phyloP scores from a whole-genome alignment of 805 yeast genomes.

The Lipomyces kockii region DNA sequence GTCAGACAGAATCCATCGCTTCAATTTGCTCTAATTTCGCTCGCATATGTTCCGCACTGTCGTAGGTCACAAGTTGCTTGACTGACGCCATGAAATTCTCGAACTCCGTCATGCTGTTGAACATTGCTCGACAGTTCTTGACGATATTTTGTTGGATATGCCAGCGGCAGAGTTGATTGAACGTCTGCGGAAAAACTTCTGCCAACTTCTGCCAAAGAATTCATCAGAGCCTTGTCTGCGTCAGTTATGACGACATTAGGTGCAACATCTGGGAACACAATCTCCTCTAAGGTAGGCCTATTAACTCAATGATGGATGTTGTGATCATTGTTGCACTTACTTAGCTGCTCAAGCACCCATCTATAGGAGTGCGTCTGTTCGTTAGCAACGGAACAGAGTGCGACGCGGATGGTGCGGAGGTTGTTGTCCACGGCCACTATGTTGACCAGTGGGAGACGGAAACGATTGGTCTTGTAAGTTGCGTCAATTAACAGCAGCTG shows the following conservation, averaged over 20 bases:
- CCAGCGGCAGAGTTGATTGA: not conserved
- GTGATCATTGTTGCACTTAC: not conserved
- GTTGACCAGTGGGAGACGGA: too few relatives aligned
- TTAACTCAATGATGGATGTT: not conserved
- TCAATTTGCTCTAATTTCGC: not conserved
- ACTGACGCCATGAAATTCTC: not conserved
- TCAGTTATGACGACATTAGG: not conserved
- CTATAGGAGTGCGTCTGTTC: not conserved
- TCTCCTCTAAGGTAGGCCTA: not conserved
- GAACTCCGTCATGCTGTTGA: not conserved
- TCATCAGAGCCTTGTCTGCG: not conserved
- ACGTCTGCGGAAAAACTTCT: not conserved
- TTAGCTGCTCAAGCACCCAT: not conserved
- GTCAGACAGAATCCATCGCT: too few relatives aligned
- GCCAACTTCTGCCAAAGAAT: not conserved
- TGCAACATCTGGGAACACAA: not conserved
- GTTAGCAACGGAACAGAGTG: not conserved
- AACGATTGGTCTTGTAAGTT: too few relatives aligned
- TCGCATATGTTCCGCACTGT: not conserved
- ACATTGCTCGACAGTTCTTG: not conserved
- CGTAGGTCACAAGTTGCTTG: not conserved
- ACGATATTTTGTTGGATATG: not conserved
- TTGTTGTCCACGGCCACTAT: too few relatives aligned
- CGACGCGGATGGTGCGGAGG: not conserved
- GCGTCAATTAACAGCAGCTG: too few relatives aligned